Conservation (phyloP, 192 early-diverging fungal species). For the Coemansia nantahalensis region DNA sequence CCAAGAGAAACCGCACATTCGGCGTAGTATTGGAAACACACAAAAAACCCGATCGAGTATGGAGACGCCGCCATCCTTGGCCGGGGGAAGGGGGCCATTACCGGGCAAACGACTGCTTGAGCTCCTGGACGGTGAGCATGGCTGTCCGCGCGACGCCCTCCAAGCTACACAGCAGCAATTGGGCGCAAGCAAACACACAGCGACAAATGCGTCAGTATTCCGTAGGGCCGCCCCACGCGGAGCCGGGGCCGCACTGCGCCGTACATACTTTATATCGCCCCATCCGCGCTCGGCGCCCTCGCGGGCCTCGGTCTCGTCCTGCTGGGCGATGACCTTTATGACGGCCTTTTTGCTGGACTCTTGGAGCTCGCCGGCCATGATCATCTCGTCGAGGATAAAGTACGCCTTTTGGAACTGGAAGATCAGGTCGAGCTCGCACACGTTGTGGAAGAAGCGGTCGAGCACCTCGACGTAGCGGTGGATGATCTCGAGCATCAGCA, state of each 20-base stretch:
- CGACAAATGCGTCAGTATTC: background rate
- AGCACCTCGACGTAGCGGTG: slow-evolving; percentile 98
- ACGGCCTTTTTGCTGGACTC: slow-evolving; percentile 88
- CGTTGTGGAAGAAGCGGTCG: slow-evolving; percentile 97
- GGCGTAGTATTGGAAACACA: too few species aligned
- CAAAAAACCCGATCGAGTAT: too few species aligned
- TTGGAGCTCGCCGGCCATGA: slow-evolving; percentile 92
- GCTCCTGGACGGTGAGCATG: slow-evolving; percentile 46
- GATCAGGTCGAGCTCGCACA: slow-evolving; percentile 94
- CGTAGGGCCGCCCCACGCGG: too few species aligned
- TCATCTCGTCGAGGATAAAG: slow-evolving; percentile 81
- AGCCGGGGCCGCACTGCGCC: background rate
- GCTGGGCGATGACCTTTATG: slow-evolving; percentile 66
- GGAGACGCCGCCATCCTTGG: too few species aligned
- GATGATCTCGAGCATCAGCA: slow-evolving; percentile 91
- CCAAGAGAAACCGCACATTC: too few species aligned
- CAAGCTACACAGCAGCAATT: slow-evolving; percentile 19
- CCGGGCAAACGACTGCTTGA: slow-evolving; percentile 39
- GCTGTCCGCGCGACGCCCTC: slow-evolving; percentile 52
- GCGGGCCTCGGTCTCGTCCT: slow-evolving; percentile 70
- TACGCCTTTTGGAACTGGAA: slow-evolving; percentile 97
- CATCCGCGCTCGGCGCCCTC: slow-evolving; percentile 69
- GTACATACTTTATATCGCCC: slow-evolving; percentile 52
- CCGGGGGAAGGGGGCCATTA: too few species aligned
- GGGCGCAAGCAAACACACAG: background rate